These are phyloP conservation scores for Salix viminalis DNA, from an alignment of 345 rosid genomes.

Conservation along the genomic window DNA sequence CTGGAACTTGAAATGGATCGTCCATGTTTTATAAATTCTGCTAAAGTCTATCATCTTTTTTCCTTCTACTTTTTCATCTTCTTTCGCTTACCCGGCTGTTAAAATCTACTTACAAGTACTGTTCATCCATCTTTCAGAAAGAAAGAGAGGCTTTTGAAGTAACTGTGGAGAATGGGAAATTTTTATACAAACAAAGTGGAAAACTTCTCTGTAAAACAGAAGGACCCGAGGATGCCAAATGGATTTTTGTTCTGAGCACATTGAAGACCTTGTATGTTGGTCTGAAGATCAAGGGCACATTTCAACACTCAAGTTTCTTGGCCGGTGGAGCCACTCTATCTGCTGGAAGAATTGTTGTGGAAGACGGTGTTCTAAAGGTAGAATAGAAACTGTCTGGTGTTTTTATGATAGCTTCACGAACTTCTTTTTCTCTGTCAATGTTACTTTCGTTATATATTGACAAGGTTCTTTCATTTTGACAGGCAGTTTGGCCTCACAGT, in stretches of 20 bases:
- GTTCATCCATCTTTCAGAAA: constrained; percentile 31
- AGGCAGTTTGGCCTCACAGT: constrained; percentile 97
- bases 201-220: constrained; percentile 50
- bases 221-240: constrained; percentile 61
- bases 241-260: constrained; percentile 89
- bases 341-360: constrained; percentile 74
- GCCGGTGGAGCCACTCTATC: constrained; percentile 91
- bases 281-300: constrained; percentile 70
- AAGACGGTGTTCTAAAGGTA: constrained; percentile 65
- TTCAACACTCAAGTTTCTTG: constrained; percentile 90
- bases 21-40: background rate
- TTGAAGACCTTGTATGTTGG: constrained; percentile 62
- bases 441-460: background rate
- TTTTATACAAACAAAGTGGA: constrained; percentile 52
- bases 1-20: background rate
- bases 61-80: background rate
- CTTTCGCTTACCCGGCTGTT: background rate
- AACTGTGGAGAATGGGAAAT: constrained; percentile 43
- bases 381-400: background rate
- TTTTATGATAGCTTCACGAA: background rate
- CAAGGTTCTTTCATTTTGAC: constrained; percentile 4
- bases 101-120: background rate
- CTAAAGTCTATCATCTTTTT: background rate
- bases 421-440: background rate
- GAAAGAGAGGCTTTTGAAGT: constrained; percentile 71